These are phyloP conservation scores for Yarrowia osloensis DNA, from an alignment of 805 yeast species.

Conservation along the genomic window DNA sequence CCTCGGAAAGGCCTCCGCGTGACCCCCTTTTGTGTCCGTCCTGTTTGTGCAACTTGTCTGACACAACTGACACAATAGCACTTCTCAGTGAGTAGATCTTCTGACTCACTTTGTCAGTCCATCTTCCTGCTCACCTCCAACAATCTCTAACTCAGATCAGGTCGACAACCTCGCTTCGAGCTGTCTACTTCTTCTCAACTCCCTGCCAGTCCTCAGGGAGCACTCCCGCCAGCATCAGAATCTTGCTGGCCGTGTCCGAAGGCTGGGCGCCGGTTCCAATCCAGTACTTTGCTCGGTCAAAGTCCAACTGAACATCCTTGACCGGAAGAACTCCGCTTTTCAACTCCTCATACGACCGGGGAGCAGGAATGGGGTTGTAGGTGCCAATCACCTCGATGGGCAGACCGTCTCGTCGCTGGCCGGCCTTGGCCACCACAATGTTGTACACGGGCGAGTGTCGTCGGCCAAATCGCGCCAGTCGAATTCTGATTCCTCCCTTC, in stretches of 20 bases:
- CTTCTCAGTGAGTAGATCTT: no score
- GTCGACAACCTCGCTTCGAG: no score
- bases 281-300: conserved; percentile 92
- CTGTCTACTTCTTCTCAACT: conserved; percentile 34
- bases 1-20: no score
- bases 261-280: conserved; percentile 97
- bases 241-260: conserved; percentile 71
- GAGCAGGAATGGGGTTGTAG: conserved; percentile 79
- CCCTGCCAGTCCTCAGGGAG: conserved; percentile 50
- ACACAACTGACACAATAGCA: no score
- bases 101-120: no score
- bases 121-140: no score
- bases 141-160: no score
- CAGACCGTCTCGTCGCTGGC: conserved; percentile 61
- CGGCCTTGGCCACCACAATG: conserved; percentile 80
- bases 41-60: no score
- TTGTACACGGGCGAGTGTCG: conserved; percentile 84
- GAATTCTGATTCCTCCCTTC: conserved; percentile 79
- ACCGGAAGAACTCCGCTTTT: conserved; percentile 58
- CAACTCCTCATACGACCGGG: conserved; percentile 62
- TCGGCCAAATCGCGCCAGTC: conserved; percentile 92
- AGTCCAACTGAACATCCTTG: conserved; percentile 82
- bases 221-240: conserved; percentile 70
- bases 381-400: conserved; percentile 97
- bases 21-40: no score